These are phyloP conservation scores for Xylaria grammica DNA, from an alignment of 495 filamentous ascomycete species.

Conservation along the genomic window DNA sequence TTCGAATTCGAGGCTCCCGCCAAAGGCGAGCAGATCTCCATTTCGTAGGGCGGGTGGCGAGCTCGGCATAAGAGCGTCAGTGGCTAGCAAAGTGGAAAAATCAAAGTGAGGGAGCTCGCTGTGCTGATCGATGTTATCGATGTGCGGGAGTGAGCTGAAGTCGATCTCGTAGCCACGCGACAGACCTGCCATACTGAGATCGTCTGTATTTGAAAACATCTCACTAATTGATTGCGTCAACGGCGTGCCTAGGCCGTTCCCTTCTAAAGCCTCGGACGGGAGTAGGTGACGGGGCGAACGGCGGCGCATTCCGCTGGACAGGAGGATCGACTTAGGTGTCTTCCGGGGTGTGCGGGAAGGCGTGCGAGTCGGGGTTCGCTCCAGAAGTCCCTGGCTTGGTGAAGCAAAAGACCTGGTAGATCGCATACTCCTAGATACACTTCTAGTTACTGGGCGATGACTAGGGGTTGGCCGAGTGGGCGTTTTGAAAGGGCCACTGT, in stretches of 20 bases:
- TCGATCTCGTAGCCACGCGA: constrained; percentile 43
- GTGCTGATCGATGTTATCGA: constrained; percentile 44
- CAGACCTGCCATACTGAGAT: constrained; percentile 46
- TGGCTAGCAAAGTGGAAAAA: constrained; percentile 52
- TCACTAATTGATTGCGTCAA: constrained; percentile 65
- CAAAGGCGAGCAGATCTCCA: constrained; percentile 20
- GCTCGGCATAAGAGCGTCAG: constrained; percentile 58
- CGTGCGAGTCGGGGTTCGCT: constrained; percentile 51
- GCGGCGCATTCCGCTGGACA: constrained; percentile 31
- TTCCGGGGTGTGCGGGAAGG: constrained; percentile 42
- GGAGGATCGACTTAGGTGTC: constrained; percentile 37
- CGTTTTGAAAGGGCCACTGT: constrained; percentile 57
- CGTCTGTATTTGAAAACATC: constrained; percentile 61
- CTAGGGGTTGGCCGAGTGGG: constrained; percentile 62
- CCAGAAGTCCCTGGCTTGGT: constrained; percentile 39
- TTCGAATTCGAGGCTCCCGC: constrained; percentile 23
- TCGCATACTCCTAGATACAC: constrained; percentile 57
- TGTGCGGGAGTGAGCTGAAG: constrained; percentile 44
- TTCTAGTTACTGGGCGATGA: constrained; percentile 61
- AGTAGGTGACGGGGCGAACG: constrained; percentile 40
- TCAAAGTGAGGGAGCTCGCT: constrained; percentile 41
- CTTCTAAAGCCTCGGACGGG: constrained; percentile 42
- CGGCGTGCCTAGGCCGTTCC: constrained; percentile 53
- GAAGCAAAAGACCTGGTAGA: constrained; percentile 45
- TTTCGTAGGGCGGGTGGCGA: constrained; percentile 50